Conservation (phyloP, 108 stramenopile genomes). For the Conticribra weissflogii region DNA sequence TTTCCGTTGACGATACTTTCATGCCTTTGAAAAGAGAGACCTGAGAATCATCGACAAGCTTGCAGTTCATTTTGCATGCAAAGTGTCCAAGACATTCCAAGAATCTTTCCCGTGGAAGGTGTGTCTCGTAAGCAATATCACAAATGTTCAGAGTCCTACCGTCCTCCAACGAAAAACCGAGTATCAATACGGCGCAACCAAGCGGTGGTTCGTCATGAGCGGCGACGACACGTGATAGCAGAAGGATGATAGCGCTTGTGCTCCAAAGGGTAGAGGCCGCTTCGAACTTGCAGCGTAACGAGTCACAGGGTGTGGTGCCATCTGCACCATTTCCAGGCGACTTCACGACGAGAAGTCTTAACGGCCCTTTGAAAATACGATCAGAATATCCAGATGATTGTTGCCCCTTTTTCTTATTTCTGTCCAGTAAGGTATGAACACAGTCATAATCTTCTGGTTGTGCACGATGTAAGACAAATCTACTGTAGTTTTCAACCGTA, state of each 20-base stretch:
- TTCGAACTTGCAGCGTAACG: no score
- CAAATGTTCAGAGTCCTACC: constrained; percentile 53
- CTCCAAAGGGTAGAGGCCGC: no score
- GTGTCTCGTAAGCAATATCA: constrained; percentile 61
- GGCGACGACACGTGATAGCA: constrained; percentile 71
- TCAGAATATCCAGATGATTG: background rate
- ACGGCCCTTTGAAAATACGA: background rate
- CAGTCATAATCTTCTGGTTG: constrained; percentile 52
- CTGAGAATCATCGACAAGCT: constrained; percentile 4
- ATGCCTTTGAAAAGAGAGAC: background rate
- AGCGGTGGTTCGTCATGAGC: constrained; percentile 72
- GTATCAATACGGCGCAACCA: constrained; percentile 72
- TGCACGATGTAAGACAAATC: constrained; percentile 64
- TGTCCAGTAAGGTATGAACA: constrained; percentile 50
- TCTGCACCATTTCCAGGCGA: no score
- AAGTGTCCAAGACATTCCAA: constrained; percentile 70
- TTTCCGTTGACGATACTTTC: constrained; percentile 16
- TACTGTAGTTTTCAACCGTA: no score
- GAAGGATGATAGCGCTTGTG: constrained; percentile 58
- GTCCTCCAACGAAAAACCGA: constrained; percentile 53
- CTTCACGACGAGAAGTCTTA: background rate
- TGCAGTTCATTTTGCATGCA: constrained; percentile 64
- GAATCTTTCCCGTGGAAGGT: constrained; percentile 72
- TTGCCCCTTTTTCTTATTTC: background rate
- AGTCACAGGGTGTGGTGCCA: no score